Evolutionary conservation across 2,329 filamentous ascomycete species (phyloP), one percentile per base, ranked within the genome.

Genomic region (Beauveria sp.): DNA sequence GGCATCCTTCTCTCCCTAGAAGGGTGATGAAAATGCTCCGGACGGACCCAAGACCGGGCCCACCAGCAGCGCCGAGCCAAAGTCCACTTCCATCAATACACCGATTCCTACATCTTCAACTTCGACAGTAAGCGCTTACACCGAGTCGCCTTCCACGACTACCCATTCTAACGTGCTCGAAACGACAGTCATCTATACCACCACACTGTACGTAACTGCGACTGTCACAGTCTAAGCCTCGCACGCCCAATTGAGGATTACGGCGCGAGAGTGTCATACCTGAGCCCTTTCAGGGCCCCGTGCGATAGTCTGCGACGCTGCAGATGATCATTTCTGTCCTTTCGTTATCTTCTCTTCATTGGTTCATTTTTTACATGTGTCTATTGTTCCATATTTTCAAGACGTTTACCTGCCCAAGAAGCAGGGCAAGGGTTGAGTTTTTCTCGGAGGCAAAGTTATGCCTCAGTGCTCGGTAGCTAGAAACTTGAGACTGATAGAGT

Each of bases 1-100:
- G 62, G 82, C 83, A 28, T 67, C 78, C 55, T 86, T 86, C 70
- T 64, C 64, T 55, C 62, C 67, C 60, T 68, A 66, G 49, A 24
- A 53, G 24, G 54, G 58, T 7, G 54, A 52, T 42, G 42, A 34
- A 18, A 40, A 40, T 40, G 22, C n/a, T 12, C 54, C 59, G 47
- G 46, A 38, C 22, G 53, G 54, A 24, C 55, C 59, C 22, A 40
- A 50, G 14, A 50, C 52, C 24, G 60, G 52, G 12, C 53, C 40
- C 16, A 42, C 42, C 22, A 49, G 50, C 30, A 49, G 28, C 22
- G 26, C 16, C 7, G 43, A 49, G 49, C 50, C 58, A 54, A 40
- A 43, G 8, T 42, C 51, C 30, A 60, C 52, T 18, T 22, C 50
- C 20, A 20, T 46, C 8, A 26, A 54, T 3, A 30, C 52, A 1